These are phyloP conservation scores for Taiozyma onychis DNA, from an alignment of 1,139 yeast genomes.

Conservation along the genomic window DNA sequence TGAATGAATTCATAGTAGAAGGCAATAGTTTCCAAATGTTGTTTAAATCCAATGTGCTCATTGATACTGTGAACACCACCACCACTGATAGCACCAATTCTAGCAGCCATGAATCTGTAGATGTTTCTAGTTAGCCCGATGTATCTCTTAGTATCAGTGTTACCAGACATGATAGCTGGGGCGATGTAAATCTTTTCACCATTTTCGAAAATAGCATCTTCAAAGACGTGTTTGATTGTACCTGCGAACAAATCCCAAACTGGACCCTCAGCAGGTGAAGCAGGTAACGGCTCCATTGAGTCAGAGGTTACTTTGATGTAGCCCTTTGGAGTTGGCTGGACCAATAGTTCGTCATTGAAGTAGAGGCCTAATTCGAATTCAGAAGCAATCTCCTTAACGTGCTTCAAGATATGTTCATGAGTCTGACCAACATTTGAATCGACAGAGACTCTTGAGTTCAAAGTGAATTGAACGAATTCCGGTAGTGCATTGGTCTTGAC, in stretches of 20 bases:
- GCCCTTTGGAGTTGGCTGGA: slow-evolving; percentile 35
- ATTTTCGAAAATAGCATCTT: slow-evolving; percentile 21
- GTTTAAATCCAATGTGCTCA: slow-evolving; percentile 46
- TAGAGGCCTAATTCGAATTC: slow-evolving; percentile 41
- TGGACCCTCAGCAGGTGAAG: slow-evolving; percentile 41
- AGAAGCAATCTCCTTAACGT: slow-evolving; percentile 35
- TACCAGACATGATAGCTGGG: slow-evolving; percentile 70
- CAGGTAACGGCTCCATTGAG: slow-evolving; percentile 49
- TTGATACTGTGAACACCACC: slow-evolving; percentile 48
- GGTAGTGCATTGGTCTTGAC: slow-evolving; percentile 52
- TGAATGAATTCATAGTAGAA: slow-evolving; percentile 51
- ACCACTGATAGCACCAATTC: slow-evolving; percentile 9
- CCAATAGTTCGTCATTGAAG: slow-evolving; percentile 29
- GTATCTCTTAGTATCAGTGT: slow-evolving; percentile 79
- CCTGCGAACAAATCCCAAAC: slow-evolving; percentile 51
- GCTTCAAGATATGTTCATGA: slow-evolving; percentile 27
- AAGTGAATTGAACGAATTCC: slow-evolving; percentile 38
- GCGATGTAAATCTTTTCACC: slow-evolving; percentile 43
- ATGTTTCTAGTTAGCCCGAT: slow-evolving; percentile 72
- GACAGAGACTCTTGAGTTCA: slow-evolving; percentile 44
- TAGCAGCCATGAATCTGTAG: slow-evolving; percentile 46
- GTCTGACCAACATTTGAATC: slow-evolving; percentile 28
- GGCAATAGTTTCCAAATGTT: slow-evolving; percentile 53
- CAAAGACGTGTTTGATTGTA: slow-evolving; percentile 44
- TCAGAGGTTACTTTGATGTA: slow-evolving; percentile 37